A percentile compares a stretch with the other conserved stretches of the same genome.
phyloP scores from a whole-genome alignment of 139 green algal species.

The Volvox africanus region DNA sequence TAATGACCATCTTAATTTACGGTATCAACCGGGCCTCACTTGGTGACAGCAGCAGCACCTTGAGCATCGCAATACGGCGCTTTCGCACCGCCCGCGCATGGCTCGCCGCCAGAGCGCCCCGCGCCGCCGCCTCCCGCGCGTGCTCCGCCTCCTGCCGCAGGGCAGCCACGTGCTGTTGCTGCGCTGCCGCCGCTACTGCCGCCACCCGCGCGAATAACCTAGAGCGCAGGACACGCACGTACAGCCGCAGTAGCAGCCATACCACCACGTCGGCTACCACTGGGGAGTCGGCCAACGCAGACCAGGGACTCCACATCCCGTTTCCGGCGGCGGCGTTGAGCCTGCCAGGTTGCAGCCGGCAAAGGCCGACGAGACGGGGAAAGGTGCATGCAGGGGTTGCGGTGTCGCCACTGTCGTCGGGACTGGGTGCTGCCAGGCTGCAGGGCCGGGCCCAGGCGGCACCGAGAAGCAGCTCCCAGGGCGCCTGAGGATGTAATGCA shows the following conservation, averaged over 20 bases:
- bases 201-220: constrained; percentile 37
- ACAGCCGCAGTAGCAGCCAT: constrained; percentile 75
- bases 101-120: constrained; percentile 55
- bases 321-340: background rate
- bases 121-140: constrained; percentile 45
- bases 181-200: background rate
- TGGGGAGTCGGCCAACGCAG: constrained; percentile 49
- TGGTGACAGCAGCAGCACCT: constrained; percentile 52
- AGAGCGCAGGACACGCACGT: constrained; percentile 60
- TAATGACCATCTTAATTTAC: too few relatives aligned
- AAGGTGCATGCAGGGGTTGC: constrained; percentile 63
- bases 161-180: background rate
- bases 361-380: constrained; percentile 80
- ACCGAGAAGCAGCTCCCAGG: constrained; percentile 62
- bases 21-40: background rate
- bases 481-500: constrained; percentile 47
- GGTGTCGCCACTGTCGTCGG: background rate
- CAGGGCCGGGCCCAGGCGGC: constrained; percentile 58
- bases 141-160: constrained; percentile 11
- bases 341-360: constrained; percentile 63
- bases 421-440: background rate
- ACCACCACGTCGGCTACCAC: constrained; percentile 74
- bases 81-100: constrained; percentile 53
- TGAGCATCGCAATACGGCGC: constrained; percentile 71
- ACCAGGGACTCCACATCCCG: constrained; percentile 16